These are phyloP conservation scores for Aegilops longissima DNA, from an alignment of 176 grass and related monocot species.

Conservation along the genomic window DNA sequence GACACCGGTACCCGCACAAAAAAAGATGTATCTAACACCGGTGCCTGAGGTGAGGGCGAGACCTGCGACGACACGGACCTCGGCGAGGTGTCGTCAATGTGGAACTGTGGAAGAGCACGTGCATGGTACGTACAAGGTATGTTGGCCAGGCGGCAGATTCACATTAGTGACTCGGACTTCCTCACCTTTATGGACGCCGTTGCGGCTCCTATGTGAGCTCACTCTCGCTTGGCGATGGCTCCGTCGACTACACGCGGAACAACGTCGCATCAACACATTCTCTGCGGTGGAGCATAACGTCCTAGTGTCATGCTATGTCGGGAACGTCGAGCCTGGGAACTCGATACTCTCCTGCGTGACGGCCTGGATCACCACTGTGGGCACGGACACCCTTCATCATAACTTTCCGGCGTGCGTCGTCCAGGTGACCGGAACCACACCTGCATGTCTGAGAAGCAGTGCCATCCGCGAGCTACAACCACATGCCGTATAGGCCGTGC, in stretches of 20 bases:
- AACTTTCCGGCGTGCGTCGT: constrained; percentile 75
- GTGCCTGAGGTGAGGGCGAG: constrained; percentile 10
- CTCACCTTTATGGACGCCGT: constrained; percentile 74
- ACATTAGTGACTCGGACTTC: constrained; percentile 62
- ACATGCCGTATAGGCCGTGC: too few relatives aligned
- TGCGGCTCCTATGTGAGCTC: constrained; percentile 68
- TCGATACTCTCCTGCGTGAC: constrained; percentile 74
- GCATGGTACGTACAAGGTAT: constrained; percentile 77
- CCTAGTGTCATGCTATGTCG: constrained; percentile 64
- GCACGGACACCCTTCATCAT: constrained; percentile 64
- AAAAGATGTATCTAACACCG: too few relatives aligned
- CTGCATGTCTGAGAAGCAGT: constrained; percentile 36
- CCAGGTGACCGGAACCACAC: constrained; percentile 72
- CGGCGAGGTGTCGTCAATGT: constrained; percentile 21
- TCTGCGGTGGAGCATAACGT: constrained; percentile 57
- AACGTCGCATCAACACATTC: constrained; percentile 75
- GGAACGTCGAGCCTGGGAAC: constrained; percentile 57
- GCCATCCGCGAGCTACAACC: too few relatives aligned
- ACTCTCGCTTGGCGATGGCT: constrained; percentile 73
- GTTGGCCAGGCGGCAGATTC: constrained; percentile 77
- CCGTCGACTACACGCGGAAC: constrained; percentile 62
- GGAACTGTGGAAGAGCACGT: constrained; percentile 68
- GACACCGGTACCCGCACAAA: too few relatives aligned
- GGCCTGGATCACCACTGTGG: constrained; percentile 78
- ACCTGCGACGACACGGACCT: constrained; percentile 76